These are phyloP conservation scores for Fusarium virguliforme DNA, from an alignment of 2,329 filamentous ascomycete genomes.

Conservation along the genomic window DNA sequence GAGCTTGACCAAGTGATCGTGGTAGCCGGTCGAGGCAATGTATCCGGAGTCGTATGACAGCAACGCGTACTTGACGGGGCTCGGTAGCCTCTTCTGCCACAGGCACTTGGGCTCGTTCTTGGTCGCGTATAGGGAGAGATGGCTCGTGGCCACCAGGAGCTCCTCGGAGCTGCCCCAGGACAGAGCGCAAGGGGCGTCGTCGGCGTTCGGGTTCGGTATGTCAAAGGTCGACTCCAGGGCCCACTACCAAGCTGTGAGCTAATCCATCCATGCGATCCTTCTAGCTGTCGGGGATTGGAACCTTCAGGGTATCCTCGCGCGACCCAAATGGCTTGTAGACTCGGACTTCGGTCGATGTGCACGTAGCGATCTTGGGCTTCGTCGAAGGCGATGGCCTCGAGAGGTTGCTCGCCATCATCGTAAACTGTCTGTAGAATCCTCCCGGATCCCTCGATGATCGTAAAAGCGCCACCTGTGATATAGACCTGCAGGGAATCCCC, in stretches of 20 bases:
- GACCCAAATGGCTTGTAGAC: constrained; percentile 84
- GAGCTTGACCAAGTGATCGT: constrained; percentile 90
- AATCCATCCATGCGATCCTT: constrained; percentile 11
- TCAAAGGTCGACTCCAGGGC: constrained; percentile 75
- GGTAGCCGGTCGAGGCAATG: constrained; percentile 84
- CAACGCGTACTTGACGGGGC: constrained; percentile 78
- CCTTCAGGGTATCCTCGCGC: constrained; percentile 81
- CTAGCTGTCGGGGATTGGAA: constrained; percentile 58
- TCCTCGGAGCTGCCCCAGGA: constrained; percentile 94
- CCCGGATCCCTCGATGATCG: constrained; percentile 83
- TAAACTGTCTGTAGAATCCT: constrained; percentile 92
- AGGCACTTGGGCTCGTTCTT: constrained; percentile 67
- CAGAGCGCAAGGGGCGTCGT: constrained; percentile 65
- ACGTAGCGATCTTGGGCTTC: constrained; percentile 85
- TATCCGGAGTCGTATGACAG: constrained; percentile 91
- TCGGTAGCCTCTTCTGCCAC: constrained; percentile 85
- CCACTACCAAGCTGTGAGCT: constrained; percentile 66
- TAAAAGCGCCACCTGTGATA: constrained; percentile 89
- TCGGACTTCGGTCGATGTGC: constrained; percentile 76
- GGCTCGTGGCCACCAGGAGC: constrained; percentile 81
- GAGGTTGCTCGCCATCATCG: constrained; percentile 78
- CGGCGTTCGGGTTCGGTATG: constrained; percentile 52
- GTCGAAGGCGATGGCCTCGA: constrained; percentile 87
- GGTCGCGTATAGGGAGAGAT: constrained; percentile 78
- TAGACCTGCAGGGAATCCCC: constrained; percentile 74